These are phyloP conservation scores for Perkinsus chesapeaki DNA, from an alignment of 169 alveolate species.

Conservation along the genomic window DNA sequence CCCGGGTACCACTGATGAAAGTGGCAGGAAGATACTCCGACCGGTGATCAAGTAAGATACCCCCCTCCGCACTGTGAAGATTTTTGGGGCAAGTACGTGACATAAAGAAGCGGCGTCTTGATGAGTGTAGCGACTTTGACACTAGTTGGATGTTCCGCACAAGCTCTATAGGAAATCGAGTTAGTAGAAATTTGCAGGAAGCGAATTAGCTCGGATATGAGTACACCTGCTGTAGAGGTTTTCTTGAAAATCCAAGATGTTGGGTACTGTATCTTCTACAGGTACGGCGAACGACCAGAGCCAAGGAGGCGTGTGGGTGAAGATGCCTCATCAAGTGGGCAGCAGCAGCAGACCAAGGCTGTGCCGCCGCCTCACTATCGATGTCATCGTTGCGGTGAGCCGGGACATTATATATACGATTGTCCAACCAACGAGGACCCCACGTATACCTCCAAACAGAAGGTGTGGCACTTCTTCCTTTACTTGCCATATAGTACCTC, in stretches of 20 bases:
- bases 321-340: neutral
- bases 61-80: too few relatives aligned
- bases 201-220: too few relatives aligned
- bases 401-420: constrained; percentile 42
- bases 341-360: neutral
- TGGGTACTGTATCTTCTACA: neutral
- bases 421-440: constrained; percentile 56
- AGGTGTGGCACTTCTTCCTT: constrained; percentile 18
- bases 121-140: too few relatives aligned
- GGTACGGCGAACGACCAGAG: neutral
- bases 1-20: neutral
- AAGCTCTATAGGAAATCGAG: too few relatives aligned
- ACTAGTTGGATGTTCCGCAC: too few relatives aligned
- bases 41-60: neutral
- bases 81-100: too few relatives aligned
- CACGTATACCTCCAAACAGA: constrained; percentile 20
- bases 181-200: too few relatives aligned
- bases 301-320: neutral
- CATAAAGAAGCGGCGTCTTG: too few relatives aligned
- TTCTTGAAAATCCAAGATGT: too few relatives aligned
- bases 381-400: constrained; percentile 40
- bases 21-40: neutral
- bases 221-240: too few relatives aligned
- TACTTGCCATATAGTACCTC: neutral
- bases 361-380: constrained; percentile 23